Evolutionary conservation across 192 early-diverging fungal genomes (phyloP).

Genomic region (Coemansia furcata): DNA sequence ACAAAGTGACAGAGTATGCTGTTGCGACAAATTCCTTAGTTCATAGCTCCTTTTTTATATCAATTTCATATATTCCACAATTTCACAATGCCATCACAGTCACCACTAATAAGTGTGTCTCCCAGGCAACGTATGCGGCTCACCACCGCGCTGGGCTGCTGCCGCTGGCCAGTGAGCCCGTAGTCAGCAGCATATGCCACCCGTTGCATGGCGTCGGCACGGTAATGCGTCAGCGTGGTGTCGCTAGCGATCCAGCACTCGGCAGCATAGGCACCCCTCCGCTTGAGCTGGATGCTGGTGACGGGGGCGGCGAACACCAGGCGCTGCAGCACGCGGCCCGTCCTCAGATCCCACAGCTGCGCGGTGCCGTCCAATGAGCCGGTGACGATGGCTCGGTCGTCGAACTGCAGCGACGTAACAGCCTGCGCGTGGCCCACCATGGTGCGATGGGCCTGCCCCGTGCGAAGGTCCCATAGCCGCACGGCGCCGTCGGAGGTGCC

Average conservation of each 20-base stretch:
- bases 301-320: constrained; percentile 56
- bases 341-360: constrained; percentile 76
- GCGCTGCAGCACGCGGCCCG: constrained; percentile 61
- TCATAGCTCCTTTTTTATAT: constrained; percentile 32
- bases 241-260: constrained; percentile 58
- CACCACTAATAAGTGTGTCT: constrained; percentile 57
- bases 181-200: constrained; percentile 52
- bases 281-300: constrained; percentile 22
- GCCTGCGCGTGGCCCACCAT: constrained; percentile 63
- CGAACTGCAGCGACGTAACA: constrained; percentile 63
- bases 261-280: constrained; percentile 33
- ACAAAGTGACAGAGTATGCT: no score
- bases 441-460: constrained; percentile 71
- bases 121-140: constrained; percentile 8
- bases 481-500: constrained; percentile 72
- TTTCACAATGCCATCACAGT: constrained; percentile 62
- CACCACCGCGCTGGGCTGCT: constrained; percentile 33
- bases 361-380: constrained; percentile 66
- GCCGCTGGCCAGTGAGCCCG: constrained; percentile 44
- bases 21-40: no score
- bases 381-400: constrained; percentile 69
- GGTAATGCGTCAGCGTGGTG: constrained; percentile 56
- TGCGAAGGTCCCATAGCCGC: constrained; percentile 78
- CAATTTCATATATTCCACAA: no score
- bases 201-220: constrained; percentile 62